phyloP scores from a whole-genome alignment of 2,329 filamentous ascomycete species.

The Penicillium sp. region DNA sequence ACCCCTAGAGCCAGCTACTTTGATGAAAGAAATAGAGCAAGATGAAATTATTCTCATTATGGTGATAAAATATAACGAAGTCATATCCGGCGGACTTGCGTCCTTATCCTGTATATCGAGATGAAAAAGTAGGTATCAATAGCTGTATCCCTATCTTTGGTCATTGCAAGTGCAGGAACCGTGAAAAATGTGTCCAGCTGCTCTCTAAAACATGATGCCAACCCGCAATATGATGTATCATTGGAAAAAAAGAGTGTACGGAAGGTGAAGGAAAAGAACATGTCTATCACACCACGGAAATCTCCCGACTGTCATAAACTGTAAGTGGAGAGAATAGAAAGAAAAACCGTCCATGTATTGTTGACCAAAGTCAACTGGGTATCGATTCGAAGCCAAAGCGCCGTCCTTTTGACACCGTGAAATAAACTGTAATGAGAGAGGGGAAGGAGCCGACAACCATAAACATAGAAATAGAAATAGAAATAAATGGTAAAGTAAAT shows the following conservation, averaged over 20 bases:
- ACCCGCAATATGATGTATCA: not conserved
- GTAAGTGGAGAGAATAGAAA: not conserved
- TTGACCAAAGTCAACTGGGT: constrained; percentile 16
- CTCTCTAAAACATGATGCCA: not conserved
- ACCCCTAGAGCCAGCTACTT: not conserved
- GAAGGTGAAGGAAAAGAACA: constrained; percentile 3
- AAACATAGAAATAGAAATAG: not conserved
- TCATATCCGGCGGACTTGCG: constrained; percentile 13
- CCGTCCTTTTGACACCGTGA: constrained; percentile 8
- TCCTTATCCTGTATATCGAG: constrained; percentile 10
- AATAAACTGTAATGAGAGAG: constrained; percentile 11
- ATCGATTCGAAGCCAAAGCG: constrained; percentile 11
- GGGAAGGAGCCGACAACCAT: constrained; percentile 10
- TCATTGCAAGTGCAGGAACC: not conserved
- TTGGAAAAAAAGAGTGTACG: not conserved
- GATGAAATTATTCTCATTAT: not conserved
- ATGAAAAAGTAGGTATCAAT: not conserved
- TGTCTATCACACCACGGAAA: constrained; percentile 7
- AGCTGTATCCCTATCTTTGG: not conserved
- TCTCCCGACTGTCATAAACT: not conserved
- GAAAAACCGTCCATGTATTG: constrained; percentile 3
- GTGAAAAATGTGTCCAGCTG: not conserved
- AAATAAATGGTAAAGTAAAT: not conserved
- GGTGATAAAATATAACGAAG: not conserved
- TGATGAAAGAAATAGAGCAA: not conserved